Evolutionary conservation across 2,329 filamentous ascomycete species (phyloP), one percentile per base, ranked within the genome.

Genomic region (Botryotinia globosa): DNA sequence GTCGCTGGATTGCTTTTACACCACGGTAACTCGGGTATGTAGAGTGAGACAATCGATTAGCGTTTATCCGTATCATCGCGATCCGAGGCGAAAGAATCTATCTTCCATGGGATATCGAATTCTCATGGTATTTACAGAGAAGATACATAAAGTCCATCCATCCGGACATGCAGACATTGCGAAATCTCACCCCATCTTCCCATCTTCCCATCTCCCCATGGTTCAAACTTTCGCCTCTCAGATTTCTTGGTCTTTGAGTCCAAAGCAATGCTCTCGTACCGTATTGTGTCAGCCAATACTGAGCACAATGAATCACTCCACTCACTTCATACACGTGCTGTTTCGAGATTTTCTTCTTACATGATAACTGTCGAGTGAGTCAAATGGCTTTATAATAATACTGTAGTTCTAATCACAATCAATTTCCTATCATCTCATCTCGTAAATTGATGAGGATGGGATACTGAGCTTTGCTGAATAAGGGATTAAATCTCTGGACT

Each of bases 241-340:
- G 25, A 22, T 54, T 39, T 67, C 64, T 67, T 67, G 65, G 64
- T 67, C 65, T 56, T 42, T 42, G 34, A 16, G 48, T 56, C 16
- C 44, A 51, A 54, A 32, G 65, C 64, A 54, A 39, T 37, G 51
- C 64, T 51, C 32, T 59, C 51, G 45, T 56, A 45, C 61, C 58
- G n/a, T 61, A 44, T 54, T 67, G 42, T 66, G 69, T 74, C 72
- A 75, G 73, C 71, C 73, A 70, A 74, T 20, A 63, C 44, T 42
- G 12, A 32, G 10, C 6, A 22, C 56, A 51, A 32, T 34, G 18
- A 68, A 64, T 61, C 71, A 73, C 71, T 65, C 68, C 71, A 73
- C 73, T 74, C 56, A 62, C 32, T 20, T 22, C 51, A 44, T 64
- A 77, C 76, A 78, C 77, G 77, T 78, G 77, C 75, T 74, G 66